phyloP scores from a whole-genome alignment of 495 filamentous ascomycete genomes.

The Penicillium waksmanii region DNA sequence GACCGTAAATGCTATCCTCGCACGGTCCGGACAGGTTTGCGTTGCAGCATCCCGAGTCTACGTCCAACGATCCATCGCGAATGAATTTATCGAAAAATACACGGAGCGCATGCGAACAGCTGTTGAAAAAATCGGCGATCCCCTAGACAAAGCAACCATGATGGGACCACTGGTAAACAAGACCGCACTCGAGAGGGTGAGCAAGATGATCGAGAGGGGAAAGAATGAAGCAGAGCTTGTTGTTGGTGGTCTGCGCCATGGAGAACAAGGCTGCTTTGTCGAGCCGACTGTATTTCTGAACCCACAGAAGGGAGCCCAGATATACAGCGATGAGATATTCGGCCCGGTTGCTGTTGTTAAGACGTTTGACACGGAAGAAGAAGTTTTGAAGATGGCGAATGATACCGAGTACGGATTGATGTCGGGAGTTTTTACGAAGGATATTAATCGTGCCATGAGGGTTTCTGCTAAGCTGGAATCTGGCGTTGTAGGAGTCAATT shows the following conservation, averaged over 20 bases:
- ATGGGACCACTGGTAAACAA: slow-evolving; percentile 3
- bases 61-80: slow-evolving; percentile 78
- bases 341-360: slow-evolving; percentile 89
- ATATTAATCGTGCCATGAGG: slow-evolving; percentile 69
- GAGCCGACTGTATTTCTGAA: slow-evolving; percentile 77
- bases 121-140: slow-evolving; percentile 80
- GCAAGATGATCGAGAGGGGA: slow-evolving; percentile 9
- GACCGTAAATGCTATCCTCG: slow-evolving; percentile 83
- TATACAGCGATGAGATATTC: slow-evolving; percentile 82
- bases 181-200: not conserved
- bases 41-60: slow-evolving; percentile 89
- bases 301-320: not conserved
- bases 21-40: slow-evolving; percentile 85
- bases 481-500: slow-evolving; percentile 78
- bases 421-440: slow-evolving; percentile 94
- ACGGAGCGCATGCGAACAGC: slow-evolving; percentile 75
- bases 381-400: slow-evolving; percentile 85
- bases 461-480: slow-evolving; percentile 81
- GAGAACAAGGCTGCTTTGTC: slow-evolving; percentile 20
- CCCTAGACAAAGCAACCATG: slow-evolving; percentile 66
- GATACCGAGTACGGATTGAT: slow-evolving; percentile 90
- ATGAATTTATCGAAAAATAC: slow-evolving; percentile 74
- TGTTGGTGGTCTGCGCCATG: slow-evolving; percentile 5
- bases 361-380: slow-evolving; percentile 78
- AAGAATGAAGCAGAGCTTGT: slow-evolving; percentile 11